Evolutionary conservation across 2,329 filamentous ascomycete species (phyloP), one percentile per base, ranked within the genome.

Genomic region (Venturia pyrina): DNA sequence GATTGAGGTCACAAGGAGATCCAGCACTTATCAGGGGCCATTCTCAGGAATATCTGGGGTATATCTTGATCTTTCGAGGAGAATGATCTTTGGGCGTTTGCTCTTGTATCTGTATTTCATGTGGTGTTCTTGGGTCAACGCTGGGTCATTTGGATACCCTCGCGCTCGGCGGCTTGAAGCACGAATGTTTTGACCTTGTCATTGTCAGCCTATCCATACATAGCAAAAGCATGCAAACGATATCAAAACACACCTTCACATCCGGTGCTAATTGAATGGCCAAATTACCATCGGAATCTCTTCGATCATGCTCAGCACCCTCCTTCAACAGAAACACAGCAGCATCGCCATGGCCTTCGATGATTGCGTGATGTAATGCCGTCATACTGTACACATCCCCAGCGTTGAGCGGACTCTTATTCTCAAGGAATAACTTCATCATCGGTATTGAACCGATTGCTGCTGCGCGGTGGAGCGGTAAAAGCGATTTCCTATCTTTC

Each of bases 401-500:
- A 2, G 91, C 87, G 75, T 96, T 91, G 32, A 98, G 74, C 0
- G 93, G 93, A 69, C 91, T 96, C 69, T 82, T 83, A 69, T 90
- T 85, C 71, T 90, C 85, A 19, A 97, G 79, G 17, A 99, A 79
- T 46, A 96, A 78, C 71, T 87, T 89, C 61, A 96, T 82, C 79
- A 99, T 91, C 5, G 93, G 92, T n/a, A 89, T 85, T 4, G 89
- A 93, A 7, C 96, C 96, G 3, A 92, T 86, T 2, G 95, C 93
- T 0, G 95, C 93, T 3, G 95, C 95, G 21, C 95, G 87, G 76
- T 99, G 96, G 34, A 99, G 83, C 7, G 96, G 85, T 66, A 97
- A 86, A 74, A 97, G 93, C n/a, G 91, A 90, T 40, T 92, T 85
- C 72, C 86, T 89, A 74, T 99, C 95, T 69, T 90, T 90, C 2